Conservation (phyloP, 257 asterid genomes). For the Ballota nigra region DNA sequence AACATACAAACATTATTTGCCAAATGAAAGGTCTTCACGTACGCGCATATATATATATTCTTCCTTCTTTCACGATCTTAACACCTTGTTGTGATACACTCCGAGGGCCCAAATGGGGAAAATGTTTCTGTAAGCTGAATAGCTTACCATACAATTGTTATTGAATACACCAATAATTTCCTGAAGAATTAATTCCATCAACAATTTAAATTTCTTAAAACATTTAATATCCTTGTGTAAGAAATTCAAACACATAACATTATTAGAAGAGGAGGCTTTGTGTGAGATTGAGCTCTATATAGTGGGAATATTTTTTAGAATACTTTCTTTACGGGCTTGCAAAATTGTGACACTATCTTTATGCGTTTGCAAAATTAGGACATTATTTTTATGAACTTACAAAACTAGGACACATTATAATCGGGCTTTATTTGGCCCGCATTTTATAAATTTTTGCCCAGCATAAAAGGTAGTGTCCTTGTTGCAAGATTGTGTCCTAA, state of each 20-base stretch:
- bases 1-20: too few relatives aligned
- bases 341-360: too few relatives aligned
- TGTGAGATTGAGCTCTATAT: too few relatives aligned
- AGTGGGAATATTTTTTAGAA: too few relatives aligned
- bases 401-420: too few relatives aligned
- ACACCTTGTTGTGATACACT: constrained; percentile 56
- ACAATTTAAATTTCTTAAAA: neutral
- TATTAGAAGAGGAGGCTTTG: neutral
- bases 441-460: too few relatives aligned
- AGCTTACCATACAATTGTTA: constrained; percentile 68
- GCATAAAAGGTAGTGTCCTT: too few relatives aligned
- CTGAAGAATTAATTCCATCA: constrained; percentile 35
- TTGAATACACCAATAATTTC: constrained; percentile 73
- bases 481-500: too few relatives aligned
- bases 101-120: constrained; percentile 91
- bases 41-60: neutral
- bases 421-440: too few relatives aligned
- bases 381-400: too few relatives aligned
- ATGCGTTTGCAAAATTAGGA: too few relatives aligned
- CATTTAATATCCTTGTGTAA: neutral
- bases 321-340: too few relatives aligned
- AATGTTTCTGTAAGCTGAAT: constrained; percentile 61
- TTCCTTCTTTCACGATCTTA: constrained; percentile 20
- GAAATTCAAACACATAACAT: neutral
- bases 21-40: neutral